Evolutionary conservation across 352 stramenopile genomes (phyloP), one percentile per base, ranked within the genome.

Genomic region (Plasmopara viticola): DNA sequence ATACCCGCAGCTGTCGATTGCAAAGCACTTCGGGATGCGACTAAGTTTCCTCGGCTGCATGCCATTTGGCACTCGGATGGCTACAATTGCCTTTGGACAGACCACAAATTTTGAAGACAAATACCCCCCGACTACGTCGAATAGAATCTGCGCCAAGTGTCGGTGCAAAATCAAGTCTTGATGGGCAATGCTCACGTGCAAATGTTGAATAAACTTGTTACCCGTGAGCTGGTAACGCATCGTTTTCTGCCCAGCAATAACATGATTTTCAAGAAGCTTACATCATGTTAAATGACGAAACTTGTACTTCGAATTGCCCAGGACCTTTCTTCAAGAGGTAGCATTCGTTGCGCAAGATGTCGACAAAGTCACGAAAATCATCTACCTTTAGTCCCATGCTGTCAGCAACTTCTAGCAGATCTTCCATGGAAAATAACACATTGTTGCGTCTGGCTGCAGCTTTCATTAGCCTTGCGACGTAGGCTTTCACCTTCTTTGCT

Each of bases 291-390:
- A 78, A 83, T 3, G 72, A 74, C 18, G 72, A 76, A 10, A 84
- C 58, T 52, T 87, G 83, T 28, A 94, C 67, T 56, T 93, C 82
- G 53, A 85, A 94, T 35, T 88, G 66, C 14, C 82, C 70, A 1
- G 76, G 74, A 8, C 84, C 84, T 63, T 90, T 88, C 66, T 93
- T 94, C 20, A 94, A 55, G 7, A 95, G 52, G 45, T 90, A 93
- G 34, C 76, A 87, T 48, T 94, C 78, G 56, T 95, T 84, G 53
- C 84, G 85, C n/a, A 95, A 58, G 25, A 89, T 77, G 50, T 94
- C 82, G 34, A 94, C 62, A 57, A 94, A 90, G 51, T 93, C 84
- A 6, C 68, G 55, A 58, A 95, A 91, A 58, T 91, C 75, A 47
- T 85, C 82, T 7, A 92, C 77, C 38, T 89, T 64, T 13, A 89